Base-by-base conservation (phyloP, 192 early-diverging fungal genomes). In the Coemansia sp. region DNA sequence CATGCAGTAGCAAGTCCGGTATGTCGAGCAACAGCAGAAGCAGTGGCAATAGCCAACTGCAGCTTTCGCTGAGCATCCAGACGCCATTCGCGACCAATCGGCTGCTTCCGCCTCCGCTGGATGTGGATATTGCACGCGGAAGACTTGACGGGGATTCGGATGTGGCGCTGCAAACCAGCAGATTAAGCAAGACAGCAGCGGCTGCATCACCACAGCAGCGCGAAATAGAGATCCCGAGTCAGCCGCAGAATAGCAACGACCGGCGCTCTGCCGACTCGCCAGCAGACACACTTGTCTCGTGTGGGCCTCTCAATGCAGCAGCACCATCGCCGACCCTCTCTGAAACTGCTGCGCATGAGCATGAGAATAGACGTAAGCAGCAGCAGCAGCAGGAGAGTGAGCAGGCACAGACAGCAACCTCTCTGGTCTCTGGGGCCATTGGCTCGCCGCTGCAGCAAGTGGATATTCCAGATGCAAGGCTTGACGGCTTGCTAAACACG, bases 401-500 rank as follows among this genome's bases (percentile, higher is more conserved):
- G 60, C 41, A 11, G 3, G 3, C 48, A 36, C 36, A 18, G 62
- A 26, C 55, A 37, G 26, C 36, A 37, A 0, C 36, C 13, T 26
- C 55, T 1, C 6, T 18, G 19, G 36, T 18, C 12, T 26, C 55
- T 9, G 26, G 6, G 8, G 36, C 9, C 0, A 26, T 56, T 18
- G 57, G 60, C 62, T 41, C 64, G 36, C 41, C 66, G 12, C 48
- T 81, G 21, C 71, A 65, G n/a, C 67, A 66, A 13, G 63, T 82
- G 10, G 58, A 76, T 19, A 82, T 82, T 52, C 79, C 79, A 4
- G 69, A 70, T 2, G 74, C 74, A 36, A 65, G 62, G 8, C 42
- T 82, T 9, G 74, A 63, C 43, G 67, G 71, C 0, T 46, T 82
- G 71, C 79, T 76, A 19, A 82, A 71, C 36, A 71, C 79, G 2